phyloP scores from a whole-genome alignment of 108 stramenopile species.

The Skeletonema potamos region DNA sequence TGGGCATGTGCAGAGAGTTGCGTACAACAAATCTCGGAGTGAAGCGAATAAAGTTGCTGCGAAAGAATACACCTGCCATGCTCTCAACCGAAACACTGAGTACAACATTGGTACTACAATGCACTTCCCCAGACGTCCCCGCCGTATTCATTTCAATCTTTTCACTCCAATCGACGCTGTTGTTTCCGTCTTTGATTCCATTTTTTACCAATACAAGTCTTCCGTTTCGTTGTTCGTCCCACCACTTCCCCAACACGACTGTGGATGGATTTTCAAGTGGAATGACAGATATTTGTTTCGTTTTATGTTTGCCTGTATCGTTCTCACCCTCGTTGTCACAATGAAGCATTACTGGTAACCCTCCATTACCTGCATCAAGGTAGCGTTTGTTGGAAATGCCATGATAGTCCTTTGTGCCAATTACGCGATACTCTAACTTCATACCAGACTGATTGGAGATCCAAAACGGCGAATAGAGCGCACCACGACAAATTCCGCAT shows the following conservation, averaged over 20 bases:
- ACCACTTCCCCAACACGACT: conserved; percentile 3
- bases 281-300: conserved; percentile 12
- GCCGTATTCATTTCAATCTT: conserved; percentile 24
- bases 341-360: conserved; percentile 30
- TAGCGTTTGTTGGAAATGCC: not conserved
- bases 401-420: not conserved
- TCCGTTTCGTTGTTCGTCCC: conserved; percentile 28
- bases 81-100: conserved; percentile 15
- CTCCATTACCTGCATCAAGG: conserved; percentile 24
- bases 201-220: conserved; percentile 12
- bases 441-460: conserved; percentile 30
- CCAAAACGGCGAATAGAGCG: conserved; percentile 30
- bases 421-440: conserved; percentile 22
- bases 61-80: conserved; percentile 17
- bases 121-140: conserved; percentile 21
- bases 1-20: conserved; percentile 25
- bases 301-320: conserved; percentile 11
- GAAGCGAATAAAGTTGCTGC: conserved; percentile 13
- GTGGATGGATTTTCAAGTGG: conserved; percentile 16
- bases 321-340: conserved; percentile 12
- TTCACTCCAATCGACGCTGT: conserved; percentile 23
- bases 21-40: conserved; percentile 27
- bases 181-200: conserved; percentile 7
- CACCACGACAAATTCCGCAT: conserved; percentile 12
- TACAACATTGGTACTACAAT: conserved; percentile 5